Percentiles rank a stretch among this genome's conserved stretches.
Conservation (phyloP, 306 rosid species). For the Inga leiocalycina region DNA sequence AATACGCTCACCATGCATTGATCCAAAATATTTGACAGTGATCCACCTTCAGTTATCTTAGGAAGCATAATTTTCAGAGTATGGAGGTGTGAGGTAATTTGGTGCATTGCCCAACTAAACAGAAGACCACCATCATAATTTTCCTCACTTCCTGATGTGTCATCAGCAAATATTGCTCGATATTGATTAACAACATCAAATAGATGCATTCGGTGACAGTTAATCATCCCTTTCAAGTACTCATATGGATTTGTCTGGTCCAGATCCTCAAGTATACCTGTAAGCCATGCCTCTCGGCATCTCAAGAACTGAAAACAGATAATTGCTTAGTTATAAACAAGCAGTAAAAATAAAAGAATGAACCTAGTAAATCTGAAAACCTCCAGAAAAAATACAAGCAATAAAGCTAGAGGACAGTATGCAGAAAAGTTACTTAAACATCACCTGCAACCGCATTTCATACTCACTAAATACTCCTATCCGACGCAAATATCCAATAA, state of each 20-base stretch:
- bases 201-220: slow-evolving; percentile 96
- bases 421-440: slow-evolving; percentile 9
- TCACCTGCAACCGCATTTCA: slow-evolving; percentile 97
- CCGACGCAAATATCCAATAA: slow-evolving; percentile 90
- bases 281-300: slow-evolving; percentile 98
- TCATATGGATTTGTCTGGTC: slow-evolving; percentile 88
- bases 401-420: slow-evolving; percentile 7
- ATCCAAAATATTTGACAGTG: slow-evolving; percentile 93
- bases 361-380: slow-evolving; percentile 19
- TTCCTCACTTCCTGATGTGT: slow-evolving; percentile 96
- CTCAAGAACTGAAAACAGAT: slow-evolving; percentile 75
- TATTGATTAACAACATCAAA: slow-evolving; percentile 98
- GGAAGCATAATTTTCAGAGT: slow-evolving; percentile 93
- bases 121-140: slow-evolving; percentile 97
- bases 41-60: slow-evolving; percentile 95
- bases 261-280: slow-evolving; percentile 92
- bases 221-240: slow-evolving; percentile 87
- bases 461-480: slow-evolving; percentile 94
- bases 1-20: slow-evolving; percentile 90
- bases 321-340: slow-evolving; percentile 34
- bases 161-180: slow-evolving; percentile 97
- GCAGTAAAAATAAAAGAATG: not conserved
- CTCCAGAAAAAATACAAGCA: slow-evolving; percentile 27
- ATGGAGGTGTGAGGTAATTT: slow-evolving; percentile 85
- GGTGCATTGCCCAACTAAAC: slow-evolving; percentile 99